Evolutionary conservation across 106 monocot species (phyloP).

Genomic region (Amphibolis antarctica): DNA sequence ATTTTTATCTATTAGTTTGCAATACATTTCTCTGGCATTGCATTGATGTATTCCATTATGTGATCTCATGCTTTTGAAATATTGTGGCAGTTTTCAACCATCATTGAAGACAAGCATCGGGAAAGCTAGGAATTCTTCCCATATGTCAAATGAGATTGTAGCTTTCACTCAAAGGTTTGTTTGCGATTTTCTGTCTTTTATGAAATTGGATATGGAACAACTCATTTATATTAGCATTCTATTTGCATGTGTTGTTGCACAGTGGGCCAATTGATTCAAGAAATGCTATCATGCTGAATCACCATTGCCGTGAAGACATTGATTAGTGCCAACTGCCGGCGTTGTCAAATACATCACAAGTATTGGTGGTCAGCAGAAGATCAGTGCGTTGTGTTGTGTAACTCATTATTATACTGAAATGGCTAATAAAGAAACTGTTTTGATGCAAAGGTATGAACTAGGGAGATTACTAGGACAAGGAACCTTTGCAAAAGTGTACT

Average conservation of each 20-base stretch:
- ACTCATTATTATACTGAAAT: background rate
- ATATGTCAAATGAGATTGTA: background rate
- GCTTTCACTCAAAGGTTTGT: background rate
- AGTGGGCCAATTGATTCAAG: background rate
- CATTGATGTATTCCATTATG: no score
- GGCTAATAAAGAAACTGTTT: constrained; percentile 24
- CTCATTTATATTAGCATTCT: background rate
- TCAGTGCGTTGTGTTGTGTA: background rate
- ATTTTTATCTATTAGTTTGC: no score
- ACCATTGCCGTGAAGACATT: background rate
- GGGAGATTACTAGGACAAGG: constrained; percentile 21
- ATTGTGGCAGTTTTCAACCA: no score
- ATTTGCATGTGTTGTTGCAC: background rate
- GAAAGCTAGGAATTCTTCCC: background rate
- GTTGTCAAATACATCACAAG: background rate
- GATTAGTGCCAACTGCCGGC: background rate
- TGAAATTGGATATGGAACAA: background rate
- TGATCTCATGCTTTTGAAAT: no score
- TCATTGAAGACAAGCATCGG: no score
- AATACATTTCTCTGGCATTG: no score
- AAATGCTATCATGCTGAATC: constrained; percentile 6
- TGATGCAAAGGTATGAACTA: constrained; percentile 30
- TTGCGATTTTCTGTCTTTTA: background rate
- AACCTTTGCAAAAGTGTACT: constrained; percentile 16
- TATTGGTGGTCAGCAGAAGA: background rate